Conservation (phyloP, 306 rosid genomes). For the Dalbergia cochinchinensis region DNA sequence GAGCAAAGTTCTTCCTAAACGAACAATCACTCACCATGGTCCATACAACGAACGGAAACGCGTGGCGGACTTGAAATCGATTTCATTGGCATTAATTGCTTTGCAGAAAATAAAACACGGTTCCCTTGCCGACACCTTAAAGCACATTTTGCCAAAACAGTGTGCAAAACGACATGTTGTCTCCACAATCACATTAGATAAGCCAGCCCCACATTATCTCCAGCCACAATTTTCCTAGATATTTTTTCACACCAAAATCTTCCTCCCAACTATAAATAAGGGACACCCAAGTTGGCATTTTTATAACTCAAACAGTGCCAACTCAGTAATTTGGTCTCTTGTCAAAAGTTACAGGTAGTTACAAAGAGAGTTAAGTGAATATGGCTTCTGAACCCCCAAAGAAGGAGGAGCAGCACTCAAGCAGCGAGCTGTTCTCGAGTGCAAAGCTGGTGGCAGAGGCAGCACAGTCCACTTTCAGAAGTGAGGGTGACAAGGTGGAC, state of each 20-base stretch:
- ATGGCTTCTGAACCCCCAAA: slow-evolving; percentile 9
- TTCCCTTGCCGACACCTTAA: slow-evolving; percentile 18
- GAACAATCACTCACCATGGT: neutral
- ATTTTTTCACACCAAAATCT: neutral
- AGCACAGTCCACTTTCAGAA: slow-evolving; percentile 35
- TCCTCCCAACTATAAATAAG: neutral
- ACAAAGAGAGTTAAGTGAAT: neutral
- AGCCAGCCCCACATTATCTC: neutral
- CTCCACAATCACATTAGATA: neutral
- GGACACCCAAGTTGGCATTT: too few species aligned
- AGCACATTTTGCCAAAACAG: neutral
- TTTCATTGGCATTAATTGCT: neutral
- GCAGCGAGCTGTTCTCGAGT: slow-evolving; percentile 49
- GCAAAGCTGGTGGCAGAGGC: slow-evolving; percentile 64
- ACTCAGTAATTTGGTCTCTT: neutral
- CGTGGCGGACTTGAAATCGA: slow-evolving; percentile 12
- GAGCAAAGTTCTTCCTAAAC: too few species aligned
- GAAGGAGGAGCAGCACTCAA: slow-evolving; percentile 21
- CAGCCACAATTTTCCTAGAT: slow-evolving; percentile 19
- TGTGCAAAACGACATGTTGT: neutral
- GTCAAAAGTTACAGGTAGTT: neutral
- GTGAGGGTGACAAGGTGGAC: slow-evolving; percentile 51
- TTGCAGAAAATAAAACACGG: neutral
- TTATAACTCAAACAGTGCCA: neutral
- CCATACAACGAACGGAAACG: neutral